phyloP scores from a whole-genome alignment of 805 yeast genomes.

The Saccharomycopsis babjevae region DNA sequence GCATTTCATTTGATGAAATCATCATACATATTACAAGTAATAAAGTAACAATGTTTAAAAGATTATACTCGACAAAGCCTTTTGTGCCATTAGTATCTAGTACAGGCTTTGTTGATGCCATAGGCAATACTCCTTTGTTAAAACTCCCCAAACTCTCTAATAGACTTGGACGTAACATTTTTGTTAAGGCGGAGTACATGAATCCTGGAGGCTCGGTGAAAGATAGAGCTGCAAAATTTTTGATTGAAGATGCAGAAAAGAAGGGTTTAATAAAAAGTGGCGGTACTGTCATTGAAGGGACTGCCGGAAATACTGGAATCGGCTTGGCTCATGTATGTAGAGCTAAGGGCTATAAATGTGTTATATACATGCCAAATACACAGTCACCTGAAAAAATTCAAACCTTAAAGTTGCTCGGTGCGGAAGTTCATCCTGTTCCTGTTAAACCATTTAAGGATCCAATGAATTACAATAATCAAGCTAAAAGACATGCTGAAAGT shows the following conservation, averaged over 20 bases:
- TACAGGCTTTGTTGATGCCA: constrained; percentile 54
- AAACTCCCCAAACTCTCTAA: constrained; percentile 46
- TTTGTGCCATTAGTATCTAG: constrained; percentile 5
- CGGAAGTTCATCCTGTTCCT: constrained; percentile 82
- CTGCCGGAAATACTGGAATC: constrained; percentile 95
- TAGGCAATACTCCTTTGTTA: constrained; percentile 88
- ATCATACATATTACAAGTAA: not conserved
- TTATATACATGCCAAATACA: constrained; percentile 86
- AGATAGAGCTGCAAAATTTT: constrained; percentile 77
- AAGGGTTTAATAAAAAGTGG: constrained; percentile 58
- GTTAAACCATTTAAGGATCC: constrained; percentile 79
- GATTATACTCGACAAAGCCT: not conserved
- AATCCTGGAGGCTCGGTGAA: constrained; percentile 92
- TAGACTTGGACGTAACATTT: constrained; percentile 60
- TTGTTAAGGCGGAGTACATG: constrained; percentile 86
- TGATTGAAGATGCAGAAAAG: constrained; percentile 69
- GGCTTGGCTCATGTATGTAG: constrained; percentile 79
- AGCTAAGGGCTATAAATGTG: constrained; percentile 72
- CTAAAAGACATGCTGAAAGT: constrained; percentile 70
- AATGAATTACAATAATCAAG: constrained; percentile 78
- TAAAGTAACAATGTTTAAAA: not conserved
- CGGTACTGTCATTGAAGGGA: constrained; percentile 85
- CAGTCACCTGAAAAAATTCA: constrained; percentile 76
- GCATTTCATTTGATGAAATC: not conserved
- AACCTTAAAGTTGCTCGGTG: constrained; percentile 65